phyloP scores from a whole-genome alignment of 2,329 filamentous ascomycete genomes.

The Phyllosticta citribraziliensis region DNA sequence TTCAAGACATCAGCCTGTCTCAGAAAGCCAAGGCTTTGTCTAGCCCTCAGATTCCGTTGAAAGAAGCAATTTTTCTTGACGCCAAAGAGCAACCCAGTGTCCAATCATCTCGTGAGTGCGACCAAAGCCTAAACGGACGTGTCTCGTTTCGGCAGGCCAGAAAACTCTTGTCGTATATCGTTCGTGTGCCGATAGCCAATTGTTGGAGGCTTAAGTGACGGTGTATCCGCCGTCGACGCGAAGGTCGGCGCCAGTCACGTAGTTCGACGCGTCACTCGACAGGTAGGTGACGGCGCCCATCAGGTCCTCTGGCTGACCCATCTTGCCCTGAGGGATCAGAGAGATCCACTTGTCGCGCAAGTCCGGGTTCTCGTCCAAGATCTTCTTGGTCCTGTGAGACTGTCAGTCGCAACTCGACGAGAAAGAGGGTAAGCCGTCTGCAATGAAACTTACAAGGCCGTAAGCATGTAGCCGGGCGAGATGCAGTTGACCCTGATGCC shows the following conservation, averaged over 20 bases:
- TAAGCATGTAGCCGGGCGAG: conserved; percentile 93
- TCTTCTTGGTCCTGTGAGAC: conserved; percentile 68
- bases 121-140: background rate
- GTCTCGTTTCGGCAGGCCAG: background rate
- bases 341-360: conserved; percentile 85
- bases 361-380: conserved; percentile 85
- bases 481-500: conserved; percentile 93
- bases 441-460: conserved; percentile 59
- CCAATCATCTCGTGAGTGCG: background rate
- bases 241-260: conserved; percentile 56
- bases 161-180: background rate
- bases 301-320: conserved; percentile 83
- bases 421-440: background rate
- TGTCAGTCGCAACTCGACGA: background rate
- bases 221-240: conserved; percentile 85
- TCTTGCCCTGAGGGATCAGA: conserved; percentile 84
- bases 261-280: conserved; percentile 58
- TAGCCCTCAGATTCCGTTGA: no score
- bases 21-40: no score
- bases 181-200: background rate
- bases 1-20: no score
- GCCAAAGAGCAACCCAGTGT: background rate
- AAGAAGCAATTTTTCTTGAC: no score
- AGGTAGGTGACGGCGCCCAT: conserved; percentile 89
- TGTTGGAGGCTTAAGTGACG: conserved; percentile 45